Percentiles rank a stretch among this genome's conserved stretches.
Evolutionary conservation across 371 early-diverging fungal genomes (phyloP).

Genomic region (Syncephalastrum sp.): DNA sequence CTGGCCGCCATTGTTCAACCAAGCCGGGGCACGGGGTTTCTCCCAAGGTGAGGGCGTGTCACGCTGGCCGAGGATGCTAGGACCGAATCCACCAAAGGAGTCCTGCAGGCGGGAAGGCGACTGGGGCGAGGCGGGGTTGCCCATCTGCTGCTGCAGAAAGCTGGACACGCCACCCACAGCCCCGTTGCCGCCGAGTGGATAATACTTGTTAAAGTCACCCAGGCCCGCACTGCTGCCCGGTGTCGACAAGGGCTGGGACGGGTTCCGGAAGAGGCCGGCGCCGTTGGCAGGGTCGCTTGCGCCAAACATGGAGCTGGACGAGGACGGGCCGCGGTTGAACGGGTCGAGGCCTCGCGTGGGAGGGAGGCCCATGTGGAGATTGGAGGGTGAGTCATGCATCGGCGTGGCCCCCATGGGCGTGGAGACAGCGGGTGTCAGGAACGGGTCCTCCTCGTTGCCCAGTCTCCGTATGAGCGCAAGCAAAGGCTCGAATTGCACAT

Average conservation of each 20-base stretch:
- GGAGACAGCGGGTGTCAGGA: conserved; percentile 41
- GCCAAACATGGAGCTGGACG: conserved; percentile 23
- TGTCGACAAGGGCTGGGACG: conserved; percentile 11
- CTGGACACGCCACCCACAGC: conserved; percentile 6
- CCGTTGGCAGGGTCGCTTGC: conserved; percentile 14
- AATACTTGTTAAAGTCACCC: conserved; percentile 25
- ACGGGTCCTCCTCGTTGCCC: conserved; percentile 65
- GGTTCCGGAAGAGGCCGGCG: conserved; percentile 13
- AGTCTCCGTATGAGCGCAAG: conserved; percentile 58
- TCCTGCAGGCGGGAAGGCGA: conserved; percentile 27
- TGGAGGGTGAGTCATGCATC: conserved; percentile 11
- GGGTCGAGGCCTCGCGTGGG: conserved; percentile 20
- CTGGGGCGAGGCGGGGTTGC: conserved; percentile 18
- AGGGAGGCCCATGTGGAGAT: conserved; percentile 10
- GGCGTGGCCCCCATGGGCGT: conserved; percentile 1
- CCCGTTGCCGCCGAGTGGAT: conserved; percentile 27
- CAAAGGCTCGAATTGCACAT: conserved; percentile 67
- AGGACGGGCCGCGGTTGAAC: conserved; percentile 20
- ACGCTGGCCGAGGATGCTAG: conserved; percentile 25
- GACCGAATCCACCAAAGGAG: conserved; percentile 23
- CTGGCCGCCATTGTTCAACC: conserved; percentile 25
- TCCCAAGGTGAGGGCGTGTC: conserved; percentile 30
- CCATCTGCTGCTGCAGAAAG: conserved; percentile 23
- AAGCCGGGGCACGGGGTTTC: conserved; percentile 26
- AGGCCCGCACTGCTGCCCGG: conserved; percentile 10